These are phyloP conservation scores for Xylaria intraflava DNA, from an alignment of 495 filamentous ascomycete genomes.

Conservation along the genomic window DNA sequence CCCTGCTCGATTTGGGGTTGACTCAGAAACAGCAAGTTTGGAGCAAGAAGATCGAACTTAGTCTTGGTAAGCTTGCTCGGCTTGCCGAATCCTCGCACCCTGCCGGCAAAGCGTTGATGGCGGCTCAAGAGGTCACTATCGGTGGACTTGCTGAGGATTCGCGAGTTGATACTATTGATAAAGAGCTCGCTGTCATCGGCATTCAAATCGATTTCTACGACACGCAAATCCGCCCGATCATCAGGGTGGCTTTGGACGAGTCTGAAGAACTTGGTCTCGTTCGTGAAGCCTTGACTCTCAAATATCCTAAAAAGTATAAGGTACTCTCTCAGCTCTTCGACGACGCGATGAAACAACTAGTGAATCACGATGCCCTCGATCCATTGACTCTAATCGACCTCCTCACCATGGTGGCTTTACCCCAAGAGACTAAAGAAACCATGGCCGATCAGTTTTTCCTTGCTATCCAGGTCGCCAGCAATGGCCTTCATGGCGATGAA, in stretches of 20 bases:
- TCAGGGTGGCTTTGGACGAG: constrained; percentile 65
- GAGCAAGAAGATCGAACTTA: constrained; percentile 87
- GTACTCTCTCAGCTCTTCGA: constrained; percentile 59
- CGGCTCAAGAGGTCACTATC: constrained; percentile 18
- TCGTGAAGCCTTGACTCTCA: constrained; percentile 57
- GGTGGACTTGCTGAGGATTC: constrained; percentile 26
- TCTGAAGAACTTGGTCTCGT: constrained; percentile 68
- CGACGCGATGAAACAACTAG: constrained; percentile 55
- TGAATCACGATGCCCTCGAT: constrained; percentile 61
- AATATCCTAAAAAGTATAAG: constrained; percentile 51
- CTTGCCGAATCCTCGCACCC: constrained; percentile 49
- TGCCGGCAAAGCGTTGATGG: constrained; percentile 28
- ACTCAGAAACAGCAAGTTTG: constrained; percentile 67
- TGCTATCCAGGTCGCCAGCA: constrained; percentile 61
- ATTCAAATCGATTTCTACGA: constrained; percentile 69
- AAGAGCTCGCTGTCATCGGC: constrained; percentile 55
- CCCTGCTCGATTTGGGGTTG: constrained; percentile 58
- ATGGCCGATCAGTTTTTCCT: constrained; percentile 57
- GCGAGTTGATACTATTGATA: constrained; percentile 45
- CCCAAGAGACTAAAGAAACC: constrained; percentile 29
- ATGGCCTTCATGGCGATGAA: constrained; percentile 46
- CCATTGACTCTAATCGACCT: constrained; percentile 68
- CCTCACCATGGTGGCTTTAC: constrained; percentile 63
- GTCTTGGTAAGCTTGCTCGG: constrained; percentile 72
- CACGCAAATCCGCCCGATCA: constrained; percentile 43